Evolutionary conservation across 805 yeast genomes (phyloP).

Genomic region (Candida verbasci): DNA sequence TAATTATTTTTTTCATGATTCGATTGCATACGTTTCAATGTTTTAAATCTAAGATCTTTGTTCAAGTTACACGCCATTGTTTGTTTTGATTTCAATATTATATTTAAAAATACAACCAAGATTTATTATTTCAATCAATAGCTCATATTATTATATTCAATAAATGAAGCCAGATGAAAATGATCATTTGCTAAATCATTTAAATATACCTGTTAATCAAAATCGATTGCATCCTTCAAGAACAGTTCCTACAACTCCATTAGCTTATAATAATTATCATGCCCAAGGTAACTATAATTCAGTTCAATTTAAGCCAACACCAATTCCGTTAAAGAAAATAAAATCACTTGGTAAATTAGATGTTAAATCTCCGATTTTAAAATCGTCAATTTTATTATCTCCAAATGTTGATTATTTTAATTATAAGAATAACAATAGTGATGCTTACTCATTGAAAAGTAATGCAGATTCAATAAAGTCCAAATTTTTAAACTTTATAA

Average conservation of each 20-base stretch:
- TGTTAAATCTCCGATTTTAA: slow-evolving; percentile 16
- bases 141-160: no score
- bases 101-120: no score
- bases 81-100: no score
- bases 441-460: slow-evolving; percentile 13
- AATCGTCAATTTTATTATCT: slow-evolving; percentile 4
- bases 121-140: no score
- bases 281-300: no score
- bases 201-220: no score
- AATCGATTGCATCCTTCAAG: not conserved
- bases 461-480: slow-evolving; percentile 14
- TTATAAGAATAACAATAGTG: slow-evolving; percentile 6
- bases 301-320: slow-evolving; percentile 1
- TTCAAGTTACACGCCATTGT: no score
- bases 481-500: slow-evolving; percentile 11
- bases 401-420: not conserved
- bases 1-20: no score
- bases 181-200: not conserved
- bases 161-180: not conserved
- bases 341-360: slow-evolving; percentile 11
- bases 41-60: no score
- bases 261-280: slow-evolving; percentile 1
- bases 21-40: no score
- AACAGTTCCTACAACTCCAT: slow-evolving; percentile 6
- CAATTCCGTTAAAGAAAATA: slow-evolving; percentile 1